Percentiles rank a stretch among this genome's conserved stretches.
phyloP scores from a whole-genome alignment of 2,329 filamentous ascomycete species.

The Gremmenia infestans region DNA sequence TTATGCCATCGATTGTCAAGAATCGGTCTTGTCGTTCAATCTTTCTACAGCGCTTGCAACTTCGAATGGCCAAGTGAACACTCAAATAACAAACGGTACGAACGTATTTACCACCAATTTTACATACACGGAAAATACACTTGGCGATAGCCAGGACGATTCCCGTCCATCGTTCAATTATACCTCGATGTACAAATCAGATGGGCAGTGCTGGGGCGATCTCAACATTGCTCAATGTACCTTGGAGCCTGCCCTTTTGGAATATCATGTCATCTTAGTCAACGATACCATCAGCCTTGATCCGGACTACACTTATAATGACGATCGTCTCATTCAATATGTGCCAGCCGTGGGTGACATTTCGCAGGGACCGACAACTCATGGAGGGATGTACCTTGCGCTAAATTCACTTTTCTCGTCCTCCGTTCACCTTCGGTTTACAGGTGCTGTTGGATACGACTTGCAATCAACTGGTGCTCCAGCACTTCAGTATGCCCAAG shows the following conservation, averaged over 20 bases:
- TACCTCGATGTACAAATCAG: not conserved
- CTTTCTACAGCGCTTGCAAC: not conserved
- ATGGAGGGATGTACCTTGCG: constrained; percentile 2
- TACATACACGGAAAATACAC: not conserved
- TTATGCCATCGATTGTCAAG: not conserved
- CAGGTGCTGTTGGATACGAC: not conserved
- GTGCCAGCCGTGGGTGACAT: not conserved
- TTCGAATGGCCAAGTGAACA: not conserved
- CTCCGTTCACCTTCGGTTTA: not conserved
- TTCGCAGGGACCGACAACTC: not conserved
- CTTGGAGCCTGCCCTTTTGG: not conserved
- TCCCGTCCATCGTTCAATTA: not conserved
- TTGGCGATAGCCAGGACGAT: not conserved
- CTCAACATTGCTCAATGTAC: not conserved
- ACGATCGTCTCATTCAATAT: constrained; percentile 2
- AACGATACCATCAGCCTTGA: not conserved
- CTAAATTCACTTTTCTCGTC: not conserved
- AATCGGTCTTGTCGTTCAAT: not conserved
- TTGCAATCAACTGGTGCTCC: not conserved
- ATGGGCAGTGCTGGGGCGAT: not conserved
- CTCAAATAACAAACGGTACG: not conserved
- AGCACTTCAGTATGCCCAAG: not conserved
- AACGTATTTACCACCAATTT: constrained; percentile 1
- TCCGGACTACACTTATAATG: not conserved
- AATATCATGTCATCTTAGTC: not conserved